Evolutionary conservation across 768 basidiomycete genomes (phyloP), one percentile per base, ranked within the genome.

Genomic region (Phylloporus scabripes): DNA sequence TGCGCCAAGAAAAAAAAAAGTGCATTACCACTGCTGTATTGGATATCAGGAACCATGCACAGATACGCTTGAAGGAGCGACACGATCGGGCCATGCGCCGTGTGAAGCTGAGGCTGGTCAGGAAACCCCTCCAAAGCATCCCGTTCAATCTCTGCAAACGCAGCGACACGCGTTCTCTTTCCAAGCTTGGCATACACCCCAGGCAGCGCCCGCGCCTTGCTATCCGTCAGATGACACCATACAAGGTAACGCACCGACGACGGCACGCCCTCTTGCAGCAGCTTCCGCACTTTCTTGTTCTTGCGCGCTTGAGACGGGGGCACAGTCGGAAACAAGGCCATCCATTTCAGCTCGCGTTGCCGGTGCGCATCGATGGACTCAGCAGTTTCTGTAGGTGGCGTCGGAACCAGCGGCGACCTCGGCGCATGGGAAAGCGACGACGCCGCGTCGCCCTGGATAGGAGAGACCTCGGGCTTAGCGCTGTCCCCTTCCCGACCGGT

Each of bases 11-110:
- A 40, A 33, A 28, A 31, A n/a, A 41, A 46, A 14, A 29, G 26
- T 42, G 2, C 67, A 67, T 31, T 52, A 87, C 88, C 87, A 34
- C 66, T 72, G 12, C 68, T 70, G 58, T 92, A 92, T 43, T 75
- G 77, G 17, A 89, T 74, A 60, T 92, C 89, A 0, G 89, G 89
- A 0, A 92, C 90, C 90, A 92, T 91, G 15, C 76, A 79, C 38
- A 92, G 64, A 65, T 90, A 92, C 10, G 87, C 87, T 53, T 87
- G 83, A 3, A 83, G 53, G 17, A 87, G 57, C 6, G 78, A 76
- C 20, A 78, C 66, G 8, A 89, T 66, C 0, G 83, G 75, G 3
- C 79, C 76, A 37, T 78, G 73, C 21, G 76, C 75, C 31, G 74
- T 79, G 31, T 78, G 76, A 37, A 87, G 59, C 49, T 84, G 79